Percentiles rank a stretch among this genome's conserved stretches.
Conservation (phyloP, 2,329 filamentous ascomycete genomes). For the Colletotrichum costaricense region DNA sequence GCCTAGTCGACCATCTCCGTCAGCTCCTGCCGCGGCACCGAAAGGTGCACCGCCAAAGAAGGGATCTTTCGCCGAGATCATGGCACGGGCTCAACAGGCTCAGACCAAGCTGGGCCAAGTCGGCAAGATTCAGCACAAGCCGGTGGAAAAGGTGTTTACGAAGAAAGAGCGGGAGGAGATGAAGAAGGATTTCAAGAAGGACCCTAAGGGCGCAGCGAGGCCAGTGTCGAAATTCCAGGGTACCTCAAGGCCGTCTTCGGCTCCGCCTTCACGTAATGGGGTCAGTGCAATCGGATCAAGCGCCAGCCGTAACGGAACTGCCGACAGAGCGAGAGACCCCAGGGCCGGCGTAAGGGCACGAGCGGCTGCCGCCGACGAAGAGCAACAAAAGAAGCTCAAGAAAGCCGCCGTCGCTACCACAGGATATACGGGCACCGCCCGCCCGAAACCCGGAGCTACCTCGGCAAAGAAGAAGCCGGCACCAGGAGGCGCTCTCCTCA, state of each 20-base stretch:
- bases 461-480: constrained; percentile 46
- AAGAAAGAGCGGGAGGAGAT: constrained; percentile 64
- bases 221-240: constrained; percentile 25
- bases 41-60: constrained; percentile 69
- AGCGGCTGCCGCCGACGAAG: constrained; percentile 42
- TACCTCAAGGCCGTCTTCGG: constrained; percentile 13
- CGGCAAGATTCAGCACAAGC: constrained; percentile 81
- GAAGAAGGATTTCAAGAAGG: constrained; percentile 55
- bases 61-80: constrained; percentile 79
- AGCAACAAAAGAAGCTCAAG: constrained; percentile 68
- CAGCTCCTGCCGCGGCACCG: constrained; percentile 54
- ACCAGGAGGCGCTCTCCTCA: constrained; percentile 55
- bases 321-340: constrained; percentile 39
- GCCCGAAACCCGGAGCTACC: constrained; percentile 61
- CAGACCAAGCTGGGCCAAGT: constrained; percentile 70
- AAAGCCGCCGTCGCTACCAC: constrained; percentile 72
- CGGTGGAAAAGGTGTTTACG: constrained; percentile 71
- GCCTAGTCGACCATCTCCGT: constrained; percentile 43
- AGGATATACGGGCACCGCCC: constrained; percentile 73
- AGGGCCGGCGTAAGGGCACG: constrained; percentile 31
- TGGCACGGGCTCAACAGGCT: constrained; percentile 77
- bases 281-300: constrained; percentile 36
- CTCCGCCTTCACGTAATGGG: constrained; percentile 10
- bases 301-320: constrained; percentile 37
- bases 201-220: constrained; percentile 13